Percentiles rank a stretch among this genome's conserved stretches.
Evolutionary conservation across 2,329 filamentous ascomycete genomes (phyloP).

Genomic region (Pseudonectria buxi): DNA sequence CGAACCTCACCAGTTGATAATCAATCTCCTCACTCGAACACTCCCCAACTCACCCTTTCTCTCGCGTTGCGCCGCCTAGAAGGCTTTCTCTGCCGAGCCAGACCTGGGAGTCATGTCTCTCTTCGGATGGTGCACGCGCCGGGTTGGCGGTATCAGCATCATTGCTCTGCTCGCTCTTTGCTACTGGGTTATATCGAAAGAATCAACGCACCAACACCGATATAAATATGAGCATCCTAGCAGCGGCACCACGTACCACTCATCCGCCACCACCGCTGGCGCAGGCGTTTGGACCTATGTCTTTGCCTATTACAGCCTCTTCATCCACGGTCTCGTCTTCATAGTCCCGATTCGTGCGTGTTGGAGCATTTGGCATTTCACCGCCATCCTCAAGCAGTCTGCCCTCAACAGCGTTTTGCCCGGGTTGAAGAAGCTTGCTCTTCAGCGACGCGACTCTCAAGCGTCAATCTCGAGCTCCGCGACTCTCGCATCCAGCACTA

Average conservation of each 20-base stretch:
- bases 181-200: slow-evolving; percentile 49
- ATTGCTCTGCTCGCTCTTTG: slow-evolving; percentile 41
- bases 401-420: slow-evolving; percentile 38
- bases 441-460: slow-evolving; percentile 45
- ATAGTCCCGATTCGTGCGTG: slow-evolving; percentile 56
- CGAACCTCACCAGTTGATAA: neutral
- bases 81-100: neutral
- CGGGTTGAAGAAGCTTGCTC: slow-evolving; percentile 38
- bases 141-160: slow-evolving; percentile 50
- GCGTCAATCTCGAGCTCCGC: slow-evolving; percentile 51
- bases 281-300: slow-evolving; percentile 45
- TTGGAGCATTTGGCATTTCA: slow-evolving; percentile 55
- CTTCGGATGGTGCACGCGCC: slow-evolving; percentile 47
- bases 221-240: slow-evolving; percentile 37
- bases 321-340: slow-evolving; percentile 59
- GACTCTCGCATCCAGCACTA: slow-evolving; percentile 39
- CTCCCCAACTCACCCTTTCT: neutral
- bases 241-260: slow-evolving; percentile 24
- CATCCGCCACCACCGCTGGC: slow-evolving; percentile 28
- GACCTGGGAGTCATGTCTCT: slow-evolving; percentile 37
- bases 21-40: slow-evolving; percentile 1
- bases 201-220: slow-evolving; percentile 37
- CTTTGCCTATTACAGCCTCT: slow-evolving; percentile 58
- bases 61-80: neutral
- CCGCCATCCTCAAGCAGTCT: slow-evolving; percentile 40